Evolutionary conservation across 257 asterid species (phyloP), one percentile per base, ranked within the genome.

Genomic region (Solanum lycopersicoides): DNA sequence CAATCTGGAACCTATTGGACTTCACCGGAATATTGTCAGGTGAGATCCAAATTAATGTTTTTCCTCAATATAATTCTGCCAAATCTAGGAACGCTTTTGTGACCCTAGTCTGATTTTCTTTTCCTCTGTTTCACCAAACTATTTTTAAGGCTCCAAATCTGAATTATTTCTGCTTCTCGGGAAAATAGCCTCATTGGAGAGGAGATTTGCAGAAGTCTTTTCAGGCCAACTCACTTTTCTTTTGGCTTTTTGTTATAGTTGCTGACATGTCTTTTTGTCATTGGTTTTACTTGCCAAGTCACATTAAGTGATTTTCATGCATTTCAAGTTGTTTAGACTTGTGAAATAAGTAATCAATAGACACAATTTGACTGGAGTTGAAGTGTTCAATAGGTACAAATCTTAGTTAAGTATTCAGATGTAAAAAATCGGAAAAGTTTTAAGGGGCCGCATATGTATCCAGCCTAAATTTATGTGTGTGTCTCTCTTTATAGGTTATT

Each of bases 401-500:
- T 73, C 80, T 73, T 73, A 35, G 47, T 73, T 37, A 35, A 20
- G 16, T 20, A 16, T 35, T 72, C 0, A 35, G 12, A 73, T 35
- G 28, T 35, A 35, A 73, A 35, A 20, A 73, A 35, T 37, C 25
- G 1, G 16, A 73, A 37, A 73, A 35, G 47, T 35, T 35, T 53
- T 20, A 73, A 73, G 47, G 30, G 30, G 30, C 10, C 3, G 15
- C 80, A 20, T 35, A 35, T 73, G 50, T 35, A 37, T 35, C 2
- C 16, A 25, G 30, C 80, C 47, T 73, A 60, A 80, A 75, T 82
- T 86, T 84, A 85, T 84, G 79, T 87, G 82, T 76, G 47, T 76
- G 71, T 71, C 89, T 86, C 77, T 20, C 47, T 82, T 88, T 85
- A 69, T 89, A 97, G 99, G 90, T 95, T 87, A 44, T 97, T 39